Conservation (phyloP, 345 rosid species). For the Cardiospermum halicacabum region DNA sequence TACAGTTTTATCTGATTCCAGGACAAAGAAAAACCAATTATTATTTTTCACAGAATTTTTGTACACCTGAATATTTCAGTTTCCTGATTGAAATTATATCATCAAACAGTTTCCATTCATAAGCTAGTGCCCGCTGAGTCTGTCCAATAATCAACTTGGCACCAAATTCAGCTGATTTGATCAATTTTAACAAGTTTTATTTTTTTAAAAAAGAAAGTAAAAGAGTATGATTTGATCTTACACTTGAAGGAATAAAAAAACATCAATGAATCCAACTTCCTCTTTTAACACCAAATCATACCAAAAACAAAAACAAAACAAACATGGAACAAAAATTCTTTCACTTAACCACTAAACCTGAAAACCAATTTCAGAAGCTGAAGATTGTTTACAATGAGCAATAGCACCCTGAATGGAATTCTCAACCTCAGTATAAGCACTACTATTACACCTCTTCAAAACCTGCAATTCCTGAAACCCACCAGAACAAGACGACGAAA, state of each 20-base stretch:
- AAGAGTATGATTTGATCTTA: constrained; percentile 14
- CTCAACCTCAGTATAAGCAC: constrained; percentile 49
- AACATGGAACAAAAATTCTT: too few relatives aligned
- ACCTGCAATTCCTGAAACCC: constrained; percentile 35
- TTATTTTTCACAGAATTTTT: background rate
- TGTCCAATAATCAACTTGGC: too few relatives aligned
- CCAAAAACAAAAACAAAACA: too few relatives aligned
- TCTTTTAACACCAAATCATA: constrained; percentile 9
- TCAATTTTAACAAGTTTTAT: too few relatives aligned
- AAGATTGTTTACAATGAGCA: constrained; percentile 80
- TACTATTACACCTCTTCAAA: constrained; percentile 62
- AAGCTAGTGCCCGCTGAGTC: too few relatives aligned
- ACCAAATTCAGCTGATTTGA: too few relatives aligned
- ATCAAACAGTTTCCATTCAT: background rate
- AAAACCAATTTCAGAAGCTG: constrained; percentile 48
- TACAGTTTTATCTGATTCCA: background rate
- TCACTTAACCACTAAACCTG: too few relatives aligned
- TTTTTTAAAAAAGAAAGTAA: too few relatives aligned
- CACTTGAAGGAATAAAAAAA: constrained; percentile 8
- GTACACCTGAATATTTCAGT: background rate
- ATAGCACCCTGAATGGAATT: constrained; percentile 89
- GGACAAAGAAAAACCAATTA: background rate
- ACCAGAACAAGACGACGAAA: constrained; percentile 34
- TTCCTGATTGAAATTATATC: background rate
- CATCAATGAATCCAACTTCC: background rate